phyloP scores from a whole-genome alignment of 495 filamentous ascomycete genomes.

The Bombardia bombarda region DNA sequence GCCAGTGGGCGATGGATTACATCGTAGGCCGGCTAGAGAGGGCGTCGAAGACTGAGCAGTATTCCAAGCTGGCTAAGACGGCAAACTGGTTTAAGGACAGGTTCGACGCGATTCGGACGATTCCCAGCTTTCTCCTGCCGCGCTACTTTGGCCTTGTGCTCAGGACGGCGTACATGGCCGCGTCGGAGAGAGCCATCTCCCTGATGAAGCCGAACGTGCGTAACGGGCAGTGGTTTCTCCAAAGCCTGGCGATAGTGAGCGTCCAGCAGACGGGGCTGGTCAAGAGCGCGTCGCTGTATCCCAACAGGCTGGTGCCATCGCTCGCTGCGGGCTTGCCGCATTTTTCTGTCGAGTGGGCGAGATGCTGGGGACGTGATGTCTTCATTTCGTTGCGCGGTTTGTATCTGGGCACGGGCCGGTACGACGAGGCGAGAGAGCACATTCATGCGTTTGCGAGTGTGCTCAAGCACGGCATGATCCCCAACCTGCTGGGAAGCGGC shows the following conservation, averaged over 20 bases:
- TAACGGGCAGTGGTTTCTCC: conserved; percentile 74
- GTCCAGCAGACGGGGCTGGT: conserved; percentile 82
- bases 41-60: conserved; percentile 51
- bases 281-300: conserved; percentile 84
- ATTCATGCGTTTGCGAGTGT: conserved; percentile 95
- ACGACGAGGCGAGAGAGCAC: conserved; percentile 81
- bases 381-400: conserved; percentile 93
- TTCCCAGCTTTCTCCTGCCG: conserved; percentile 86
- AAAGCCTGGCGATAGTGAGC: conserved; percentile 81
- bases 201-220: conserved; percentile 71
- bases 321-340: conserved; percentile 93
- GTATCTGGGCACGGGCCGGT: conserved; percentile 80
- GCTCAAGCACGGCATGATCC: conserved; percentile 97
- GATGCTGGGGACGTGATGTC: conserved; percentile 95
- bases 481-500: conserved; percentile 83
- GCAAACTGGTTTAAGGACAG: conserved; percentile 73
- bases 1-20: conserved; percentile 93
- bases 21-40: conserved; percentile 70
- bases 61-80: conserved; percentile 51
- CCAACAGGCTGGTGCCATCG: conserved; percentile 71
- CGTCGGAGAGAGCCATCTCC: conserved; percentile 66
- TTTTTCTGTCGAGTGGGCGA: conserved; percentile 87
- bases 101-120: conserved; percentile 70
- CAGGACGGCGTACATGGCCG: conserved; percentile 76
- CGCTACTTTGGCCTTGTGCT: conserved; percentile 89